Evolutionary conservation across 768 basidiomycete species (phyloP), one percentile per base, ranked within the genome.

Genomic region (Leccinum rimulosum): DNA sequence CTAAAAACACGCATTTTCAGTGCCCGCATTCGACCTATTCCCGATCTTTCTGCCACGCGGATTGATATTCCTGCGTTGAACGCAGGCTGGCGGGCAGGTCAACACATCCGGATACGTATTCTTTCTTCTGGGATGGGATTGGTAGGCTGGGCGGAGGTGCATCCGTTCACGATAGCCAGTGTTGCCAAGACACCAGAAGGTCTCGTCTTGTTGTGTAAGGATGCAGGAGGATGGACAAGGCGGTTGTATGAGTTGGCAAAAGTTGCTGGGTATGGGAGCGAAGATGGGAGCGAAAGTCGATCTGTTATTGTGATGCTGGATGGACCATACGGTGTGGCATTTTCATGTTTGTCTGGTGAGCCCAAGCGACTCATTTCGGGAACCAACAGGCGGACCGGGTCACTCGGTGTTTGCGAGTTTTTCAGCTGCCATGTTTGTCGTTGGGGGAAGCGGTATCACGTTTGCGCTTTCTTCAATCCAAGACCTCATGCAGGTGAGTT

Each of bases 381-480:
- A 59, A 35, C 11, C 43, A 17, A 50, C 65, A 79, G 73, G 82
- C 60, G 77, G 79, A 40, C 62, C 77, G 35, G 72, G 81, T 10
- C 78, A 84, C 62, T 74, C 77, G 0, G 64, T 86, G 17, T 75
- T 80, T 54, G 67, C 77, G 1, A 78, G 77, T 45, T 86, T 79
- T 73, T 80, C 83, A 0, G 78, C 79, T 1, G 79, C 82, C 11
- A 60, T 87, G 59, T 76, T 88, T 59, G 70, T 86, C 45, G 82
- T 81, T 6, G 86, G 84, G 10, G 87, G 86, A 10, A 81, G 80
- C 22, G 86, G 86, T 3, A 81, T 88, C 69, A 81, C 86, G 0
- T 84, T 83, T 64, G 75, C 77, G 3, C 76, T 86, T 25, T 69
- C 76, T 15, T 68, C 79, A n/a, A 76, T 83, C 6, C 78, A 81